phyloP scores from a whole-genome alignment of 352 stramenopile genomes.

The Aphanomyces astaci region DNA sequence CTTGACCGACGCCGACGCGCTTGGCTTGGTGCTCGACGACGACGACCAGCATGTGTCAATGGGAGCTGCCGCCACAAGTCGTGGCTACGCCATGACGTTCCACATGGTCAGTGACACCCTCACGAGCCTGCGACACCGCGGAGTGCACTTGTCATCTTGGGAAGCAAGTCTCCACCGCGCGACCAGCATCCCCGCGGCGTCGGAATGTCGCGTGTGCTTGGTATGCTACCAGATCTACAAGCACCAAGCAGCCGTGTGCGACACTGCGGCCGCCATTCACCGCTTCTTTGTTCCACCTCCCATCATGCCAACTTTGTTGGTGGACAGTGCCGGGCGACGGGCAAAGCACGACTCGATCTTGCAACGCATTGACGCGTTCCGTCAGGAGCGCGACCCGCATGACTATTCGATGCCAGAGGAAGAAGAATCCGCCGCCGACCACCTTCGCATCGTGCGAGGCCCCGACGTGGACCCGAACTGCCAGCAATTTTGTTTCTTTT shows the following conservation, averaged over 20 bases:
- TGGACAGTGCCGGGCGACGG: background rate
- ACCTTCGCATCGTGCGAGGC: constrained; percentile 31
- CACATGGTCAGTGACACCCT: constrained; percentile 72
- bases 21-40: constrained; percentile 28
- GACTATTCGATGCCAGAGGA: constrained; percentile 10
- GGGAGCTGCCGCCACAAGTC: background rate
- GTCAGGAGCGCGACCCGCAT: constrained; percentile 18
- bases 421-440: constrained; percentile 19
- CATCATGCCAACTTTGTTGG: background rate
- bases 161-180: constrained; percentile 45
- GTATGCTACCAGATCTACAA: constrained; percentile 75
- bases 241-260: constrained; percentile 34
- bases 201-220: constrained; percentile 57
- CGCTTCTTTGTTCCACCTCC: background rate
- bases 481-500: constrained; percentile 52
- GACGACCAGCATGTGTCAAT: constrained; percentile 28
- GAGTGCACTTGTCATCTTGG: constrained; percentile 42
- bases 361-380: constrained; percentile 22
- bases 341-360: constrained; percentile 1
- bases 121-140: constrained; percentile 55
- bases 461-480: constrained; percentile 64
- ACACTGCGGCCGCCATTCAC: constrained; percentile 1
- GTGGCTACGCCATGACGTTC: constrained; percentile 63
- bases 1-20: constrained; percentile 39
- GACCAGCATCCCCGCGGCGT: constrained; percentile 31